Evolutionary conservation across 2,329 filamentous ascomycete genomes (phyloP), one percentile per base, ranked within the genome.

Genomic region (Diaporthe nobilis): DNA sequence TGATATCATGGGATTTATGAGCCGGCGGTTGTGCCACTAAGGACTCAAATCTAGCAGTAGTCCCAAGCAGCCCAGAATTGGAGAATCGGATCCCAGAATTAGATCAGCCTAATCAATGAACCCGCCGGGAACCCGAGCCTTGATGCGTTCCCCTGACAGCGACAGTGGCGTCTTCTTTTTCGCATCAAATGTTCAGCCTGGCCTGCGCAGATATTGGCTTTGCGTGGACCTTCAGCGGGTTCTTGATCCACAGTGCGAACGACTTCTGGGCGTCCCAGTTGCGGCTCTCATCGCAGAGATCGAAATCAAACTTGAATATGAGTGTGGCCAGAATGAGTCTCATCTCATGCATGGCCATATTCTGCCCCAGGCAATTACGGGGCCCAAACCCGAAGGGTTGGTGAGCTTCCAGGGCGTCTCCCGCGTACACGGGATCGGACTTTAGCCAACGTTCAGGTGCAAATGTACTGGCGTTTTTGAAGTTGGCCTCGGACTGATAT

Each of bases 271-370:
- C 28, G 13, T 31, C 53, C 72, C 72, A 74, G n/a, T 51, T 28
- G 37, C 31, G n/a, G 39, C 61, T 60, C 37, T 70, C 72, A 20
- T 39, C 42, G 39, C 61, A 74, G 28, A 70, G 61, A 28, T 74
- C 72, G 4, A 74, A 39, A 47, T 74, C 51, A 12, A 60, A 74
- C 4, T 47, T 70, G 22, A 70, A 74, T 28, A 74, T 31, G 22
- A 74, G 39, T 10, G 61, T 70, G 15, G 72, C 61, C 28, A 74
- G 22, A 8, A 74, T 37, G 6, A 74, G 72, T 61, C 72, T 58
- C 72, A 74, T 74, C 72, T 74, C 72, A 15, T 57, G 63, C 63
- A 58, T 58, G 20, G 72, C 72, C 72, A 74, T 70, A 13, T 60
- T 74, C 39, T 74, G 72, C 13, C 72, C 72, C 5, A 74, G 25